A percentile compares a stretch with the other conserved stretches of the same genome.
phyloP scores from a whole-genome alignment of 305 asterid species.

The Fraxinus baroniana region DNA sequence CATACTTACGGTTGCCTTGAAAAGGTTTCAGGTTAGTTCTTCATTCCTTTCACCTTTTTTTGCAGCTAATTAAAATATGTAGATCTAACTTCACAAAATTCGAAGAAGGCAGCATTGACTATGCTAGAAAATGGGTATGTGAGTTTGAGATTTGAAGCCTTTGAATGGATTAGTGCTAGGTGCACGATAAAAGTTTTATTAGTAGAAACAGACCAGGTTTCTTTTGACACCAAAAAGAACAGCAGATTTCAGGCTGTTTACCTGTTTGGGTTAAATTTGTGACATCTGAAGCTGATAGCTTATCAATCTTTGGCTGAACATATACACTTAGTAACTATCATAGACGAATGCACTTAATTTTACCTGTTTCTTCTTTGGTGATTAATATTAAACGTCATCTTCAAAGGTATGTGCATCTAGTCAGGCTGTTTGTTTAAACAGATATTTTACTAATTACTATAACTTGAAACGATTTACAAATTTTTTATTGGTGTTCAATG shows the following conservation, averaged over 20 bases:
- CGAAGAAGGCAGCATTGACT: not conserved
- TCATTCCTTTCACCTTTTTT: slow-evolving; percentile 17
- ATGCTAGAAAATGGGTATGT: slow-evolving; percentile 5
- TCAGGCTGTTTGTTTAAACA: not conserved
- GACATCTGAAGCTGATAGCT: slow-evolving; percentile 10
- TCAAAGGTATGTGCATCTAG: not conserved
- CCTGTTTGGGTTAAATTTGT: slow-evolving; percentile 2
- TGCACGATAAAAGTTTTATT: not conserved
- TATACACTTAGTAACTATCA: not conserved
- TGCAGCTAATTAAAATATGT: slow-evolving; percentile 11
- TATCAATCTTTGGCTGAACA: not conserved
- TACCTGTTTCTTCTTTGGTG: not conserved
- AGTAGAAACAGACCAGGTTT: not conserved
- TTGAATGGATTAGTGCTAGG: not conserved
- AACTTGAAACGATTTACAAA: not conserved
- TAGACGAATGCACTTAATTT: not conserved
- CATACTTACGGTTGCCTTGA: slow-evolving; percentile 93
- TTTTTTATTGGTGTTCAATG: not conserved
- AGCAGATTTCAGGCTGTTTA: not conserved
- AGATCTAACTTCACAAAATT: not conserved
- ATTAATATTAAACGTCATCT: not conserved
- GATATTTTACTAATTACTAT: not conserved
- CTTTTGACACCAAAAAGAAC: slow-evolving; percentile 1
- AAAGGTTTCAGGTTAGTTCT: slow-evolving; percentile 85
- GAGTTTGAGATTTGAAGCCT: not conserved